These are phyloP conservation scores for Mycena olivaceomarginata DNA, from an alignment of 768 basidiomycete genomes.

Conservation along the genomic window DNA sequence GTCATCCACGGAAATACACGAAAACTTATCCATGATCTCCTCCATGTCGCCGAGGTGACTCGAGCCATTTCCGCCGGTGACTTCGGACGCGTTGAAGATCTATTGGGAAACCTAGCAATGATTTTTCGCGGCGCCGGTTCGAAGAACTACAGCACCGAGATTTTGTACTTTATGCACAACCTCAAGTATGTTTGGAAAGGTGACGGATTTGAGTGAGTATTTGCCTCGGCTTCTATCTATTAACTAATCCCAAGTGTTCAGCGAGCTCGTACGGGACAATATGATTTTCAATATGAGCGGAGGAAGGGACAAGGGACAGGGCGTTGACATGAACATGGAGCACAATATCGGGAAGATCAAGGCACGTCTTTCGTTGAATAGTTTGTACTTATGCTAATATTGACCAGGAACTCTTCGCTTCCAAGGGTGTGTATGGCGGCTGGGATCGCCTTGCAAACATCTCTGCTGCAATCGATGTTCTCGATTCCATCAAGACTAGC, in stretches of 20 bases:
- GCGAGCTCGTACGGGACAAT: slow-evolving; percentile 59
- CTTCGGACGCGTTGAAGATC: slow-evolving; percentile 56
- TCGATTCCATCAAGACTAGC: slow-evolving; percentile 52
- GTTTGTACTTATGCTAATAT: neutral
- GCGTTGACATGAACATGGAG: slow-evolving; percentile 59
- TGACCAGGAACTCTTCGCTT: slow-evolving; percentile 49
- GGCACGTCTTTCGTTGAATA: neutral
- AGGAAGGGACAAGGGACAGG: slow-evolving; percentile 54
- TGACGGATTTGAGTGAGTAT: slow-evolving; percentile 52
- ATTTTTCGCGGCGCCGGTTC: slow-evolving; percentile 56
- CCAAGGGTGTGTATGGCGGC: slow-evolving; percentile 53
- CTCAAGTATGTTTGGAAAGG: slow-evolving; percentile 59
- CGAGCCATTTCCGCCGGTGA: slow-evolving; percentile 54
- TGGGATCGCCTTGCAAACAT: slow-evolving; percentile 58
- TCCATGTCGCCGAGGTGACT: slow-evolving; percentile 54
- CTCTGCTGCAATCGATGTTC: slow-evolving; percentile 50
- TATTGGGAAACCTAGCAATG: slow-evolving; percentile 49
- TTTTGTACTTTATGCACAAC: slow-evolving; percentile 53
- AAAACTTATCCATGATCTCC: slow-evolving; percentile 53
- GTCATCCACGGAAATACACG: slow-evolving; percentile 47
- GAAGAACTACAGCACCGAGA: slow-evolving; percentile 56
- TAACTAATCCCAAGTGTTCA: slow-evolving; percentile 22
- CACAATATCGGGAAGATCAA: slow-evolving; percentile 45
- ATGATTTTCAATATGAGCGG: slow-evolving; percentile 58
- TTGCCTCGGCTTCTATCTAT: neutral